These are phyloP conservation scores for Hypomyces perniciosus DNA, from an alignment of 2,329 filamentous ascomycete genomes.

Conservation along the genomic window DNA sequence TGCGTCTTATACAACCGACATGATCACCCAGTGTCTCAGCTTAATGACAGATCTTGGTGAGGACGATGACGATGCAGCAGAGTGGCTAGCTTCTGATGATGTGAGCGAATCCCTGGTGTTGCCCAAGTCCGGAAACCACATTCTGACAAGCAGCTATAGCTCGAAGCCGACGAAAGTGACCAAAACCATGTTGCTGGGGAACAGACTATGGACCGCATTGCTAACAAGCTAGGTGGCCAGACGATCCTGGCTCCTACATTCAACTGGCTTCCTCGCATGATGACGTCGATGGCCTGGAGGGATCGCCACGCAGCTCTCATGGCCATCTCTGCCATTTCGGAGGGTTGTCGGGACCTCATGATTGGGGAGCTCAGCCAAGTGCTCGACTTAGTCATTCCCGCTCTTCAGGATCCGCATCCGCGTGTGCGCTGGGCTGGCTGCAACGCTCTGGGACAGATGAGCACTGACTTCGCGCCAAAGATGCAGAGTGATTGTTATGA, in stretches of 20 bases:
- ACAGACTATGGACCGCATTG: conserved; percentile 95
- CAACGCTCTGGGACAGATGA: conserved; percentile 99
- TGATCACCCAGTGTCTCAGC: conserved; percentile 97
- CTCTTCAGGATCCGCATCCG: conserved; percentile 82
- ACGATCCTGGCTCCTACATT: conserved; percentile 91
- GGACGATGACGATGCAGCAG: conserved; percentile 89
- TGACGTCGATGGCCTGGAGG: conserved; percentile 89
- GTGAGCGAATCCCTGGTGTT: conserved; percentile 40
- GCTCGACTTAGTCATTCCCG: conserved; percentile 87
- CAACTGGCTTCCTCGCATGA: conserved; percentile 95
- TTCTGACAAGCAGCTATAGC: conserved; percentile 40
- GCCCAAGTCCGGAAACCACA: neutral
- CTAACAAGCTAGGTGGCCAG: conserved; percentile 93
- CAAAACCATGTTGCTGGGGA: conserved; percentile 96
- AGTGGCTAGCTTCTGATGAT: conserved; percentile 92
- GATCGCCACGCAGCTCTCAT: conserved; percentile 95
- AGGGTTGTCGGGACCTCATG: conserved; percentile 95
- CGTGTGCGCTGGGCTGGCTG: conserved; percentile 96
- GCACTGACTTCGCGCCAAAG: conserved; percentile 93
- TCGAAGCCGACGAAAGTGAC: conserved; percentile 93
- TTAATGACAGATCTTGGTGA: conserved; percentile 95
- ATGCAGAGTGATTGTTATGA: conserved; percentile 97
- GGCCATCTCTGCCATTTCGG: conserved; percentile 97
- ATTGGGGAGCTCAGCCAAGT: conserved; percentile 90
- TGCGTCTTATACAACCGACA: conserved; percentile 81